Evolutionary conservation across 768 basidiomycete species (phyloP), one percentile per base, ranked within the genome.

Genomic region (Boletales sp.): DNA sequence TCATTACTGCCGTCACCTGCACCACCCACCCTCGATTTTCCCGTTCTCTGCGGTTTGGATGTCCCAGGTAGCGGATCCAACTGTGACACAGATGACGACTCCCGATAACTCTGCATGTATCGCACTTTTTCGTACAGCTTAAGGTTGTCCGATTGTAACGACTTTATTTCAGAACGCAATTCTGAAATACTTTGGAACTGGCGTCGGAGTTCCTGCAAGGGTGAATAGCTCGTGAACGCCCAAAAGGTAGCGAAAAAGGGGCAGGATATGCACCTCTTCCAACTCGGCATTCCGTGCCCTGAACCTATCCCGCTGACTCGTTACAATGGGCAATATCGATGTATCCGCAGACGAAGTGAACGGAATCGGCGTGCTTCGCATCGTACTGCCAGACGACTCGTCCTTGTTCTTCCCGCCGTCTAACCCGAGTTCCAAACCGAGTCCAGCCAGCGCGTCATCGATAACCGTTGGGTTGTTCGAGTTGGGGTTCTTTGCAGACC

Each of bases 51-150:
- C 19, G 53, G 41, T 28, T 21, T 46, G 18, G 69, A 67, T 5
- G 61, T 49, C n/a, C 59, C 55, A 21, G 87, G 86, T 2, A 87
- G 69, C 12, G 85, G 87, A 60, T 84, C 84, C 44, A 87, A 76
- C 57, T 88, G 86, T 19, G 83, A 80, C 13, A 80, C 77, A 7
- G 71, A 68, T 28, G 78, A 72, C 34, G 90, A 87, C 62, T 93
- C 90, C 15, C 90, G 81, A 62, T 98, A 99, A 54, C 87, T 91
- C 67, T 98, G 94, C 86, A 97, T 96, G 66, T 98, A 98, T 53
- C 94, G 84, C 45, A 98, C 94, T 74, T 98, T 99, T 70, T 98
- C 96, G 69, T 98, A 98, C 52, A 98, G 74, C 68, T 99, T 98
- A 40, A 99, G 80, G 65, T 98, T 99, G 69, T 98, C 96, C 2